Base-by-base conservation (phyloP, 1,284 basidiomycete genomes). In the Paramarasmius palmivorus region DNA sequence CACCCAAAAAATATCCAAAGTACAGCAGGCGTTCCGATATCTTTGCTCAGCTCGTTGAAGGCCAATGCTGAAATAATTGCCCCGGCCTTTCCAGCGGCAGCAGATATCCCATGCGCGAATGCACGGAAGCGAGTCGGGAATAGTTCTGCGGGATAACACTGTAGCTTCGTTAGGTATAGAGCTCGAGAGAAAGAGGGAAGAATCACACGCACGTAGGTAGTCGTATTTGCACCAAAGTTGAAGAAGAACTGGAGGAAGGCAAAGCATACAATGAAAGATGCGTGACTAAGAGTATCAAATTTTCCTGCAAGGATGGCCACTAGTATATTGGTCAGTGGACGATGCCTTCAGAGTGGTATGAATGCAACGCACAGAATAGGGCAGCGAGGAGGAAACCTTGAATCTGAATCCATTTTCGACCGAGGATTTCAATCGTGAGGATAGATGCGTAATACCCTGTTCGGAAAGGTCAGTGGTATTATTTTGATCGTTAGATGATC, bases 91-190 rank as follows among this genome's bases (percentile, higher is more conserved):
- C 84, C 84, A 19, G 74, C 78, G 1, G 86, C 86, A 25, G 87
- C 87, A 9, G 81, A 83, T 58, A 87, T 76, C 57, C 88, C 88
- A 68, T 89, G 87, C 10, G 83, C 86, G 50, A 82, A 83, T 2
- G 84, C 83, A 50, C 84, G 75, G 73, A 84, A 87, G 41, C 84
- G 77, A 2, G 88, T 90, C 5, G 88, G 88, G 80, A 90, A 91
- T 36, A 82, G 79, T 68, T 89, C 85, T 6, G 81, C 83, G 23
- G 88, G 87, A 63, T 80, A 80, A 57, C 72, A 73, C 71, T 75
- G 53, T 63, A 50, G 75, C 19, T 32, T 54, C 39, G 48, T 50
- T 37, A 56, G 19, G 36, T 49, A 10, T 19, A 20, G 19, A 17
- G 14, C n/a, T 44, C 22, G 49, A 40, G 48, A 42, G 41, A 34